phyloP scores from a whole-genome alignment of 2,329 filamentous ascomycete species.

The Exserohilum turcica region DNA sequence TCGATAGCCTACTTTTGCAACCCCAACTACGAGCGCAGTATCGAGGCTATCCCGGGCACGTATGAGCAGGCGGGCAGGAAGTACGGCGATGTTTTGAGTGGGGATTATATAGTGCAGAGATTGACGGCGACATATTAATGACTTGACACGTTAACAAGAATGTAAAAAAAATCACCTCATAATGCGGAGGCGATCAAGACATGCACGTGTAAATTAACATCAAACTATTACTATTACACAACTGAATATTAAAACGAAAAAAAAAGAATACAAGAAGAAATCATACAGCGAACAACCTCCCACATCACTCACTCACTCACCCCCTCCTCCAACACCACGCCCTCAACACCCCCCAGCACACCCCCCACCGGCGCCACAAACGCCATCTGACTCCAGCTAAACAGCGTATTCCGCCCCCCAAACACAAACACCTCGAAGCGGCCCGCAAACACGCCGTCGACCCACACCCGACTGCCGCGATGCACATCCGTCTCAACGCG shows the following conservation, averaged over 20 bases:
- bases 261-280: too few relatives aligned
- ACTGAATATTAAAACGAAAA: too few relatives aligned
- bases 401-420: conserved; percentile 57
- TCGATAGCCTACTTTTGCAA: conserved; percentile 95
- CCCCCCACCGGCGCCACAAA: conserved; percentile 57
- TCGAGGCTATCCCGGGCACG: conserved; percentile 82
- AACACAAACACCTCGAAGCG: conserved; percentile 62
- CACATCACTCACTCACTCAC: too few relatives aligned
- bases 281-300: too few relatives aligned
- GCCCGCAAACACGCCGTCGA: conserved; percentile 54
- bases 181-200: too few relatives aligned
- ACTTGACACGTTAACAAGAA: too few relatives aligned
- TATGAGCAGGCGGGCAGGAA: conserved; percentile 73
- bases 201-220: too few relatives aligned
- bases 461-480: conserved; percentile 57
- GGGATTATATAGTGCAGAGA: conserved; percentile 79
- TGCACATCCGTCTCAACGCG: conserved; percentile 53
- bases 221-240: too few relatives aligned
- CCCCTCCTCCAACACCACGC: conserved; percentile 11
- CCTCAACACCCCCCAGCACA: conserved; percentile 37
- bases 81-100: conserved; percentile 77
- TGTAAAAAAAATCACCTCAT: too few relatives aligned
- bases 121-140: conserved; percentile 71
- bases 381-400: conserved; percentile 64
- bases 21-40: conserved; percentile 75